phyloP scores from a whole-genome alignment of 1,284 basidiomycete species.

The Ceratobasidium sp. region DNA sequence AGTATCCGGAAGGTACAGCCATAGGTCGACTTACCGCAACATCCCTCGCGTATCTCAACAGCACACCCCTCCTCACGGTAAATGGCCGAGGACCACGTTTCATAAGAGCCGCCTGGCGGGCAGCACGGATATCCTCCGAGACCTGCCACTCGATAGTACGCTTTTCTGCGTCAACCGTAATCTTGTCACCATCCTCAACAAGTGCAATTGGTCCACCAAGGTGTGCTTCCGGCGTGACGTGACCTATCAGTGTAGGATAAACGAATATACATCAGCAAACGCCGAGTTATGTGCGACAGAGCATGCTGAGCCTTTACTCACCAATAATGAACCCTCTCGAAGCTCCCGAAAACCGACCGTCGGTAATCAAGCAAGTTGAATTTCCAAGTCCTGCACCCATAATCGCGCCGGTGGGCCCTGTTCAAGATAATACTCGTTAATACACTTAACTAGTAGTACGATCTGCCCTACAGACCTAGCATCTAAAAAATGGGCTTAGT shows the following conservation, averaged over 20 bases:
- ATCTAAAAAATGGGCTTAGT: conserved; percentile 46
- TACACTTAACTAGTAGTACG: background rate
- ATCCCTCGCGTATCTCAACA: conserved; percentile 82
- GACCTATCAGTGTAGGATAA: conserved; percentile 65
- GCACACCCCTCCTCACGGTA: conserved; percentile 78
- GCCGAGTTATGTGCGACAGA: background rate
- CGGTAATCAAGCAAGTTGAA: conserved; percentile 93
- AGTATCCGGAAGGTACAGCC: conserved; percentile 22
- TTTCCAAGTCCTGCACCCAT: conserved; percentile 94
- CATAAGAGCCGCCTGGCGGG: conserved; percentile 81
- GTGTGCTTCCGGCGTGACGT: conserved; percentile 93
- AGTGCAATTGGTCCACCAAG: conserved; percentile 96
- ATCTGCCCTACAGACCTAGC: conserved; percentile 42
- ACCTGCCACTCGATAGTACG: conserved; percentile 88
- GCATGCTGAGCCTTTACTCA: conserved; percentile 52
- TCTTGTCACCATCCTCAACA: conserved; percentile 90
- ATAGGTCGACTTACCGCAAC: conserved; percentile 74
- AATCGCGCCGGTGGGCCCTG: conserved; percentile 87
- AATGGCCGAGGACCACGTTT: conserved; percentile 71
- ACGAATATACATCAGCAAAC: background rate
- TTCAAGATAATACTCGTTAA: conserved; percentile 12
- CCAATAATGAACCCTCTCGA: conserved; percentile 75
- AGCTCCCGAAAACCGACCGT: conserved; percentile 95
- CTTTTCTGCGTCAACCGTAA: conserved; percentile 83
- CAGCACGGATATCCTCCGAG: conserved; percentile 80